Evolutionary conservation across 192 early-diverging fungal genomes (phyloP).

Genomic region (Backusella luteola): DNA sequence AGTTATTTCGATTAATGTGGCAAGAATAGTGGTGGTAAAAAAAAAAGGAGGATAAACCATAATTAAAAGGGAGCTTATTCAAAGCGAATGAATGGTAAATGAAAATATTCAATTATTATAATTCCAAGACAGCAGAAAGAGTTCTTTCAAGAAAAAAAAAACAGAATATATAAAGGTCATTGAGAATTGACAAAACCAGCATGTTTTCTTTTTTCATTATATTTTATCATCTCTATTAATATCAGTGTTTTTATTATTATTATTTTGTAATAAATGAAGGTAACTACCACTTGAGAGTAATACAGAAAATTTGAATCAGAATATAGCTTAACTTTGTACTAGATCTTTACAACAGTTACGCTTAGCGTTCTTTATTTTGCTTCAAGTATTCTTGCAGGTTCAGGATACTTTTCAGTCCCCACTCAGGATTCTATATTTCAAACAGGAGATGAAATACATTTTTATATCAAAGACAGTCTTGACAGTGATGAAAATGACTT

Average conservation of each 20-base stretch:
- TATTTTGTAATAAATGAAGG: slow-evolving; percentile 3
- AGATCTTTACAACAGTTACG: background rate
- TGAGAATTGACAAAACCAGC: background rate
- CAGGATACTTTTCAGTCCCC: background rate
- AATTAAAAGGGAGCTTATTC: background rate
- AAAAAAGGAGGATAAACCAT: background rate
- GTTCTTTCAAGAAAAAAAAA: background rate
- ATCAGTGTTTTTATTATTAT: background rate
- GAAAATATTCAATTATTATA: background rate
- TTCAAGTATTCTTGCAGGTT: slow-evolving; percentile 1
- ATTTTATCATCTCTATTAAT: background rate
- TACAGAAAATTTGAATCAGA: background rate
- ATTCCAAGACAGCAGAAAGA: background rate
- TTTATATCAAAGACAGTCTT: background rate
- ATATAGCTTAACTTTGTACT: background rate
- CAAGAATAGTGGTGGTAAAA: background rate
- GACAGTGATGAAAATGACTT: slow-evolving; percentile 2
- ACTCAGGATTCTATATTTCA: background rate
- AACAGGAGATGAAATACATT: background rate
- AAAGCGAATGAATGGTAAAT: background rate
- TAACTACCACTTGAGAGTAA: background rate
- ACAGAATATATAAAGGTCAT: background rate
- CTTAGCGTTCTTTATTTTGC: background rate
- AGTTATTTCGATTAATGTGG: slow-evolving; percentile 10
- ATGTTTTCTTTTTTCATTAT: background rate